Conservation (phyloP, 371 early-diverging fungal genomes). For the Mortierella sp. region DNA sequence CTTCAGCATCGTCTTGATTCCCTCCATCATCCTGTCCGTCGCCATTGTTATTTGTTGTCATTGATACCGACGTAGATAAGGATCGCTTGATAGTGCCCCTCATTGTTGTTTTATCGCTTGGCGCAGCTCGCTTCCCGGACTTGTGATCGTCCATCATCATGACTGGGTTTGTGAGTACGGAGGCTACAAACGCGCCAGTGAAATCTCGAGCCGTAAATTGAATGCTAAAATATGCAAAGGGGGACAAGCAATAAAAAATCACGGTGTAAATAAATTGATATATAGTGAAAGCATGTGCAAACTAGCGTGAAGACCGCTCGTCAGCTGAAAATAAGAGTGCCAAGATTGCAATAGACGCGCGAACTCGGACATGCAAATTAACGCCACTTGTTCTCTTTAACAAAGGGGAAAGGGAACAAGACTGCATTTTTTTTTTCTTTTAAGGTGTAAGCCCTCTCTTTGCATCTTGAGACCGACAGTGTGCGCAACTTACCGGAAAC, state of each 20-base stretch:
- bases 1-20: slow-evolving; percentile 13
- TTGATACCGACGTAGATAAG: background rate
- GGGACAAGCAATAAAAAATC: too few relatives aligned
- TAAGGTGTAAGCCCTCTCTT: too few relatives aligned
- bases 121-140: slow-evolving; percentile 71
- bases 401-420: too few relatives aligned
- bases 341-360: too few relatives aligned
- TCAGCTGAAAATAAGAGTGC: too few relatives aligned
- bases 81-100: background rate
- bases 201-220: slow-evolving; percentile 83
- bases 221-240: slow-evolving; percentile 57
- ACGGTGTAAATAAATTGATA: background rate
- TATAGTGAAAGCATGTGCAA: background rate
- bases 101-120: slow-evolving; percentile 30
- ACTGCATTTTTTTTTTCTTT: too few relatives aligned
- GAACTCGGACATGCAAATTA: too few relatives aligned
- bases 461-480: too few relatives aligned
- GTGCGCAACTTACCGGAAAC: slow-evolving; percentile 61
- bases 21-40: slow-evolving; percentile 9
- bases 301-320: too few relatives aligned
- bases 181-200: slow-evolving; percentile 78
- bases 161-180: slow-evolving; percentile 91
- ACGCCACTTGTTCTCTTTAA: too few relatives aligned
- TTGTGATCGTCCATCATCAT: slow-evolving; percentile 98
- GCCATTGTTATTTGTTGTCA: background rate